Conservation (phyloP, 805 yeast species). For the Vanderwaltozyma verrucispora region DNA sequence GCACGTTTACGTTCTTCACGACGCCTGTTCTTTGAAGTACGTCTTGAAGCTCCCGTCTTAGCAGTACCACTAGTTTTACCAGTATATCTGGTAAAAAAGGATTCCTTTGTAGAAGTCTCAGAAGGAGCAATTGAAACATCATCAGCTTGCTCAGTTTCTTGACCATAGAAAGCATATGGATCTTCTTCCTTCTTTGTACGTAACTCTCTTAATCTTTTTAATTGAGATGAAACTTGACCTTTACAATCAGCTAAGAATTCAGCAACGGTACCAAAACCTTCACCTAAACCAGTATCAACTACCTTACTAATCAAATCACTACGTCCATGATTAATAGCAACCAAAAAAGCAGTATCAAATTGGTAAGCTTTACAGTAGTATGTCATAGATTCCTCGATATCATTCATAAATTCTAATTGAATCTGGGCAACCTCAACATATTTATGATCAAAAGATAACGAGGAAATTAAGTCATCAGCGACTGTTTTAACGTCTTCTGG, state of each 20-base stretch:
- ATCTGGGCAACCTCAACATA: constrained; percentile 77
- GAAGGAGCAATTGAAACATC: constrained; percentile 92
- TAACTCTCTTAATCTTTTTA: constrained; percentile 72
- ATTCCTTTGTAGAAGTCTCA: constrained; percentile 84
- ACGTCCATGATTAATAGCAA: constrained; percentile 38
- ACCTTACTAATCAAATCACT: constrained; percentile 42
- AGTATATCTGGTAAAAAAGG: constrained; percentile 90
- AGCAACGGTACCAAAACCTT: constrained; percentile 79
- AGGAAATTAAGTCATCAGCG: constrained; percentile 49
- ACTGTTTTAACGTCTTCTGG: constrained; percentile 34
- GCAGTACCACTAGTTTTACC: constrained; percentile 96
- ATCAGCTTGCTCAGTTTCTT: constrained; percentile 71
- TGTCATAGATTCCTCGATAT: constrained; percentile 52
- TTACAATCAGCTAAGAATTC: constrained; percentile 91
- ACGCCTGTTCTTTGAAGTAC: constrained; percentile 83
- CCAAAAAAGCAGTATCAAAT: constrained; percentile 66
- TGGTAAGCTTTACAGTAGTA: constrained; percentile 64
- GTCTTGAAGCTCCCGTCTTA: constrained; percentile 88
- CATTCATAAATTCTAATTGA: constrained; percentile 48
- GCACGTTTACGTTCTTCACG: constrained; percentile 95
- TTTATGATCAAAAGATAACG: constrained; percentile 56
- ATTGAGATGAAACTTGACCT: constrained; percentile 74
- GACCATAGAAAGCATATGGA: constrained; percentile 78
- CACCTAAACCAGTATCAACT: constrained; percentile 68
- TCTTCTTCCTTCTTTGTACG: constrained; percentile 75